Percentiles rank a stretch among this genome's conserved stretches.
Evolutionary conservation across 2,329 filamentous ascomycete species (phyloP).

Genomic region (Fusarium solani-melongenae): DNA sequence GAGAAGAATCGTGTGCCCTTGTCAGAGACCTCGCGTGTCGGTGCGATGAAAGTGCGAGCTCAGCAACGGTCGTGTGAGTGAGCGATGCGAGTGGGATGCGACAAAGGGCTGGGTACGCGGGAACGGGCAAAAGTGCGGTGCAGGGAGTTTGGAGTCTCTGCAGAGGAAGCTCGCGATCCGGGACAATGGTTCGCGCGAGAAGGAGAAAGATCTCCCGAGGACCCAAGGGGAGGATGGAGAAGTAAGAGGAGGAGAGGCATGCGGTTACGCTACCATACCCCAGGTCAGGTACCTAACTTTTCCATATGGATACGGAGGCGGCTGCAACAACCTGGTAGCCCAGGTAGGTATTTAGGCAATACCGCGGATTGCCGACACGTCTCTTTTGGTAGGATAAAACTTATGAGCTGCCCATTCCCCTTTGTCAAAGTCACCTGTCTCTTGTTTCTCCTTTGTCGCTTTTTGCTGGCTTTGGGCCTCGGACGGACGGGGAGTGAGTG

Average conservation of each 20-base stretch:
- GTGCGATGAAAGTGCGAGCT: slow-evolving; percentile 35
- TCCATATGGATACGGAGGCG: not conserved
- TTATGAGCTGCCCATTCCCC: slow-evolving; percentile 25
- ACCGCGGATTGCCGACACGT: slow-evolving; percentile 27
- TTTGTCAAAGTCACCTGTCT: slow-evolving; percentile 20
- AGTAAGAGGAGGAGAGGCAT: slow-evolving; percentile 1
- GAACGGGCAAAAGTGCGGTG: slow-evolving; percentile 4
- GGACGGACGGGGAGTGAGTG: slow-evolving; percentile 33
- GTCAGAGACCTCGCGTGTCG: slow-evolving; percentile 24
- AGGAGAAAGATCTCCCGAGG: slow-evolving; percentile 39
- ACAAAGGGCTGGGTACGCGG: slow-evolving; percentile 23
- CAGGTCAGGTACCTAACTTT: slow-evolving; percentile 9
- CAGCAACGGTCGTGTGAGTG: slow-evolving; percentile 17
- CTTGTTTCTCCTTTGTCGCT: slow-evolving; percentile 22
- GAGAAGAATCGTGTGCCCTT: slow-evolving; percentile 21
- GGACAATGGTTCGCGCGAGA: slow-evolving; percentile 36
- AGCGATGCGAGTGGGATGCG: slow-evolving; percentile 9
- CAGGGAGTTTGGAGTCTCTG: slow-evolving; percentile 24
- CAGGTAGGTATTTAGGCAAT: slow-evolving; percentile 13
- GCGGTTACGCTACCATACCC: not conserved
- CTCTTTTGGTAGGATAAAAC: slow-evolving; percentile 5
- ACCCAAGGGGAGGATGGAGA: slow-evolving; percentile 23
- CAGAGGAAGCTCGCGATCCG: slow-evolving; percentile 34
- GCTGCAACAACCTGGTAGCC: not conserved
- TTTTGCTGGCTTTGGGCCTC: slow-evolving; percentile 35